phyloP scores from a whole-genome alignment of 2,329 filamentous ascomycete genomes.

The Hypoxylon sp. region DNA sequence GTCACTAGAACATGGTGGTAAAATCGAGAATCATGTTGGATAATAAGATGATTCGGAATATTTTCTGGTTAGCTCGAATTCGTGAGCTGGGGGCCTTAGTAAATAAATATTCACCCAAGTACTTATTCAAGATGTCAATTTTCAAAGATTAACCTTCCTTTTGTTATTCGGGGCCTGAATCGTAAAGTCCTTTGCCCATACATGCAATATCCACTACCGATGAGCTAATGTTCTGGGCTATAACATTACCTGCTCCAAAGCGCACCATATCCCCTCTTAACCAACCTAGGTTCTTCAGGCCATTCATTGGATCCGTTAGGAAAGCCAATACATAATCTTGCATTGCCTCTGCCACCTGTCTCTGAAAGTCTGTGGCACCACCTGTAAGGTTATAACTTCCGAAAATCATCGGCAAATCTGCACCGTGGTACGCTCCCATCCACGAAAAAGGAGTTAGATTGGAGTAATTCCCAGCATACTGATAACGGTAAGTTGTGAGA shows the following conservation, averaged over 20 bases:
- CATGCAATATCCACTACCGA: constrained; percentile 46
- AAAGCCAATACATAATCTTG: constrained; percentile 50
- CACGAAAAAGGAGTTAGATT: constrained; percentile 58
- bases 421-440: constrained; percentile 56
- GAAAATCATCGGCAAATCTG: constrained; percentile 50
- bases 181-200: constrained; percentile 38
- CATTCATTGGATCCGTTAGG: constrained; percentile 43
- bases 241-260: constrained; percentile 29
- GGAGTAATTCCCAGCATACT: constrained; percentile 59
- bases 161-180: constrained; percentile 27
- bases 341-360: constrained; percentile 45
- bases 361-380: constrained; percentile 47
- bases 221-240: constrained; percentile 43
- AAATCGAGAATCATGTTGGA: neutral
- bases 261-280: constrained; percentile 38
- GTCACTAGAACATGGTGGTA: neutral
- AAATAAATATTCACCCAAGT: constrained; percentile 3
- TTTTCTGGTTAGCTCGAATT: neutral
- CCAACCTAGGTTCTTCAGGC: constrained; percentile 39
- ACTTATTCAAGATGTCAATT: neutral
- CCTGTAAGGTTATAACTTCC: constrained; percentile 49
- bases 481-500: constrained; percentile 59
- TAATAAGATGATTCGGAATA: constrained; percentile 1
- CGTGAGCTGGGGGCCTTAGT: neutral
- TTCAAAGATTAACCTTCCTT: constrained; percentile 11